Evolutionary conservation across 2,329 filamentous ascomycete genomes (phyloP).

Genomic region (Diplodia mutila): DNA sequence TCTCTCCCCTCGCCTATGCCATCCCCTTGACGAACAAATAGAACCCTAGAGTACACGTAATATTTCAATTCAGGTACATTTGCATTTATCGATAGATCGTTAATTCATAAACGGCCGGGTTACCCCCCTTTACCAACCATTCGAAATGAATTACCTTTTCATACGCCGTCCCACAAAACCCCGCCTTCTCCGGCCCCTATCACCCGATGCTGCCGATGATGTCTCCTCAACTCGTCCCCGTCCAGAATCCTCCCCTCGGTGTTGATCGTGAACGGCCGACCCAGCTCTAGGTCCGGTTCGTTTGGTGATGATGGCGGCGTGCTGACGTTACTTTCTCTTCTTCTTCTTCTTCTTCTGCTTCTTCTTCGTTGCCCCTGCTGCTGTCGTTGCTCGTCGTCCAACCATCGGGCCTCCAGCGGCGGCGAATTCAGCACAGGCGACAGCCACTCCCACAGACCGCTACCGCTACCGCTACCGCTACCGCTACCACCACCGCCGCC

Average conservation of each 20-base stretch:
- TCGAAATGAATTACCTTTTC: not conserved
- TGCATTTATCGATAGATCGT: not conserved
- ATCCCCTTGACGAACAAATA: too few relatives aligned
- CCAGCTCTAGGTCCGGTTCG: constrained; percentile 4
- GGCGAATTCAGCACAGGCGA: not conserved
- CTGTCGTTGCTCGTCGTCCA: not conserved
- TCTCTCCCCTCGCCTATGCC: too few relatives aligned
- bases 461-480: too few relatives aligned
- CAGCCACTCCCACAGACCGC: not conserved
- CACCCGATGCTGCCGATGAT: not conserved
- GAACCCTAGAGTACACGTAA: too few relatives aligned
- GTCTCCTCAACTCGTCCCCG: not conserved
- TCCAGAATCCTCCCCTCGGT: not conserved
- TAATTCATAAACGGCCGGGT: not conserved
- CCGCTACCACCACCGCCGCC: not conserved
- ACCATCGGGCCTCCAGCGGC: too few relatives aligned
- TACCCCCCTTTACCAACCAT: too few relatives aligned
- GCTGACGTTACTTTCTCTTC: not conserved
- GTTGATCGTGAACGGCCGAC: constrained; percentile 3
- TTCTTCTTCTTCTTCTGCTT: not conserved
- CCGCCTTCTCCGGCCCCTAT: not conserved
- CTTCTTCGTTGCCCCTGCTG: not conserved
- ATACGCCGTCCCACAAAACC: not conserved
- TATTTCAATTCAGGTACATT: not conserved
- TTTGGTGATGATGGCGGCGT: not conserved